Evolutionary conservation across 495 filamentous ascomycete species (phyloP), one percentile per base, ranked within the genome.

Genomic region (Pseudotulostoma volvatum): DNA sequence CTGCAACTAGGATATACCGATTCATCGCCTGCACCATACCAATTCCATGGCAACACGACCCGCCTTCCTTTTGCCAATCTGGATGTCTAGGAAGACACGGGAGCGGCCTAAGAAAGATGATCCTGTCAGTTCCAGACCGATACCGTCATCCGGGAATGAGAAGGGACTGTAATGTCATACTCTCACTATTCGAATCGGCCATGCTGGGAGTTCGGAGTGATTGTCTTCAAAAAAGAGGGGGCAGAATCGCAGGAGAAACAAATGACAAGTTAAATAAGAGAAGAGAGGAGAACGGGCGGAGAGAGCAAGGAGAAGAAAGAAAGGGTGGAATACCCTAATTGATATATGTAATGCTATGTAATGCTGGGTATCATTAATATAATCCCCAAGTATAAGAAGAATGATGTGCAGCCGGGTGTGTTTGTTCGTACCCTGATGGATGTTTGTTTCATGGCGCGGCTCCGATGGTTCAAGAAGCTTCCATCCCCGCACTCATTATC

Each of bases 41-140:
- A 95, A 66, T 69, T 93, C 86, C 44, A 93, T 79, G 30, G 60
- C 68, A 55, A 95, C 62, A 39, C 87, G 79, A 30, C 83, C 84
- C 33, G 74, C 66, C 30, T 71, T 66, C 48, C 76, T 68, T 13
- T 68, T 63, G 41, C 79, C 83, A 48, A 93, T 81, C 44, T 79
- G 68, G 51, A 95, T 76, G 64, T 93, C 85, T 56, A 95, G 87
- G 64, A 78, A 94, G 59, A 86, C 83, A 42, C 81, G 73, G 58
- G 73, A 71, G 48, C 81, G 78, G 41, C 54, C 63, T 64, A 34
- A 21, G 23, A 28, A 28, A 28, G 11, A 5, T 11, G 11, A 28
- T 28, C 5, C 23, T 5, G 11, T 28, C 23, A 28, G 23, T 5
- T 28, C 23, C 23, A 28, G 37, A 38, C 33, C 33, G 19, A 37